Evolutionary conservation across 2,329 filamentous ascomycete species (phyloP).

Genomic region (Lecanosticta acicola): DNA sequence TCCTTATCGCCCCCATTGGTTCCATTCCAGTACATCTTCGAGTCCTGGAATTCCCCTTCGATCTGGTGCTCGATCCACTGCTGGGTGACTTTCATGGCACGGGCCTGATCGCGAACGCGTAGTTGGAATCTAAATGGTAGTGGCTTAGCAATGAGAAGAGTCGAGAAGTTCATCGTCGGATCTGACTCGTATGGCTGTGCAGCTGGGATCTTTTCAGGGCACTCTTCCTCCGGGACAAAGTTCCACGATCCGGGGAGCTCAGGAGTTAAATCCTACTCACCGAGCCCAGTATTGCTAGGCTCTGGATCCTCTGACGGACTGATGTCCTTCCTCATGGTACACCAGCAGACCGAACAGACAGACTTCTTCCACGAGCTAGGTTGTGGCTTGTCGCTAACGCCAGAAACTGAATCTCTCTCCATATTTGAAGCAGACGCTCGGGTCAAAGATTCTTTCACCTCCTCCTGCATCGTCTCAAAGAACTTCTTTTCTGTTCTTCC

Average conservation of each 20-base stretch:
- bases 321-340: neutral
- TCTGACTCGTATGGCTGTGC: constrained; percentile 23
- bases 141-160: constrained; percentile 43
- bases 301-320: neutral
- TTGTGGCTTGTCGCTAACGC: neutral
- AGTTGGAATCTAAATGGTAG: constrained; percentile 42
- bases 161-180: constrained; percentile 41
- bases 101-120: constrained; percentile 30
- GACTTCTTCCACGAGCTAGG: neutral
- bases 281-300: neutral
- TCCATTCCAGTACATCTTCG: constrained; percentile 36
- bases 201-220: neutral
- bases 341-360: neutral
- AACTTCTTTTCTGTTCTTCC: constrained; percentile 40
- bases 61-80: constrained; percentile 34
- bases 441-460: constrained; percentile 35
- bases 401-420: constrained; percentile 39
- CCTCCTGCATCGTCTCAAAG: constrained; percentile 41
- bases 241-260: neutral
- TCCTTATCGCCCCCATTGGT: constrained; percentile 24
- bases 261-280: neutral
- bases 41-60: constrained; percentile 36
- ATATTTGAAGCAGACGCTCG: constrained; percentile 41
- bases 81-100: constrained; percentile 31
- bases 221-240: neutral